Evolutionary conservation across 2,329 filamentous ascomycete species (phyloP).

Genomic region (Herpotrichia juniperi): DNA sequence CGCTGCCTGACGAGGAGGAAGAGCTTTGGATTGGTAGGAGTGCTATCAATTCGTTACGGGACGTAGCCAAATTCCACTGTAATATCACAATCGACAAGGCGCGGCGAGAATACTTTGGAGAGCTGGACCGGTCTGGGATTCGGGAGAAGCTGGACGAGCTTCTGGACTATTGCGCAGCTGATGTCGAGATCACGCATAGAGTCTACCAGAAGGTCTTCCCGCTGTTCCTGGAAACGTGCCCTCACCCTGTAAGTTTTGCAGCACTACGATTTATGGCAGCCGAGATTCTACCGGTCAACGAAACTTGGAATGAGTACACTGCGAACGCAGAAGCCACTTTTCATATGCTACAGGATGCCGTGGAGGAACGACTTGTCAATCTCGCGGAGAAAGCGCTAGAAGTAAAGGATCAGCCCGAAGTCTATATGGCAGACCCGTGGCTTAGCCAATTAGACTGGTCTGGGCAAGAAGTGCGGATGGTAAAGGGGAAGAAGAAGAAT

Average conservation of each 20-base stretch:
- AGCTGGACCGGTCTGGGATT: slow-evolving; percentile 75
- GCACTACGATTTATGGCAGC: slow-evolving; percentile 91
- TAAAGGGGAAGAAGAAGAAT: slow-evolving; percentile 86
- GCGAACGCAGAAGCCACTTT: slow-evolving; percentile 85
- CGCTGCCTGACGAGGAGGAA: slow-evolving; percentile 80
- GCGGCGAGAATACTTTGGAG: slow-evolving; percentile 83
- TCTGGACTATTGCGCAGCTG: slow-evolving; percentile 91
- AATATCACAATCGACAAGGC: slow-evolving; percentile 90
- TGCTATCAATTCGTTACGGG: slow-evolving; percentile 91
- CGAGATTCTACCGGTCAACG: slow-evolving; percentile 88
- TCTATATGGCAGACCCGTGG: slow-evolving; percentile 86
- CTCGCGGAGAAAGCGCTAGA: slow-evolving; percentile 79
- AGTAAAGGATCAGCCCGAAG: slow-evolving; percentile 70
- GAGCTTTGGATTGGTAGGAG: slow-evolving; percentile 95
- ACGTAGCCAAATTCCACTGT: slow-evolving; percentile 96
- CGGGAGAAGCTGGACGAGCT: slow-evolving; percentile 77
- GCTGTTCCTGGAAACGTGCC: slow-evolving; percentile 85
- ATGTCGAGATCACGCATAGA: slow-evolving; percentile 89
- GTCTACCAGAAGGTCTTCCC: slow-evolving; percentile 96
- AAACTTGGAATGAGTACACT: slow-evolving; percentile 86
- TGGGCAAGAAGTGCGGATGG: slow-evolving; percentile 88
- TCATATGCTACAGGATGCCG: slow-evolving; percentile 74
- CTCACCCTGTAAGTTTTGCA: slow-evolving; percentile 96
- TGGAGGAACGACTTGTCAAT: slow-evolving; percentile 74
- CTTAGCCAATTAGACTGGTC: slow-evolving; percentile 93